Conservation (phyloP, 108 stramenopile genomes). For the Poteriospumella lacustris region DNA sequence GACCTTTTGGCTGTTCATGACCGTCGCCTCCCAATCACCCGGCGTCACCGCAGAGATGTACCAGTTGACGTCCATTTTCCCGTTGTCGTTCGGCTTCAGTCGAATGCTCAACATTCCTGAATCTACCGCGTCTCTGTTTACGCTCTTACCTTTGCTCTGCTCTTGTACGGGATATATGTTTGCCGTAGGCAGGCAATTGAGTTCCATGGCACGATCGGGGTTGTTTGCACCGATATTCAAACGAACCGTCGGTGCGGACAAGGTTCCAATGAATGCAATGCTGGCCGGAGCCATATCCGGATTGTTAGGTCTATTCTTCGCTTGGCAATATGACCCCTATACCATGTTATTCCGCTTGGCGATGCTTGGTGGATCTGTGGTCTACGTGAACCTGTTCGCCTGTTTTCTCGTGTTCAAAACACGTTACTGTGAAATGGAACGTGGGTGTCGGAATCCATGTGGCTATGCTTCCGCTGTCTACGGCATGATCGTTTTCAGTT, state of each 20-base stretch:
- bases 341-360: not conserved
- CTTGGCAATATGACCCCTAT: not conserved
- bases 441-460: not conserved
- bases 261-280: not conserved
- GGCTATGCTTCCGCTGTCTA: not conserved
- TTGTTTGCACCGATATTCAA: not conserved
- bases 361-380: not conserved
- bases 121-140: not conserved
- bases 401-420: not conserved
- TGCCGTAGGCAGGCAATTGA: not conserved
- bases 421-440: not conserved
- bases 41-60: not conserved
- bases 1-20: not conserved
- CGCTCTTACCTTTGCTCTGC: not conserved
- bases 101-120: not conserved
- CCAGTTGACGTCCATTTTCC: not conserved
- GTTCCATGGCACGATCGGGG: not conserved
- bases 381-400: not conserved
- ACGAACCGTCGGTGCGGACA: not conserved
- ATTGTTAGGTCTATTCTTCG: not conserved
- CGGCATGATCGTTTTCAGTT: not conserved
- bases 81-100: not conserved
- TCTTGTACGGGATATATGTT: not conserved
- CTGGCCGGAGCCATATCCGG: not conserved
- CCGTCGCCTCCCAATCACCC: not conserved